phyloP scores from a whole-genome alignment of 345 rosid species.

The Rhizophora mangle region DNA sequence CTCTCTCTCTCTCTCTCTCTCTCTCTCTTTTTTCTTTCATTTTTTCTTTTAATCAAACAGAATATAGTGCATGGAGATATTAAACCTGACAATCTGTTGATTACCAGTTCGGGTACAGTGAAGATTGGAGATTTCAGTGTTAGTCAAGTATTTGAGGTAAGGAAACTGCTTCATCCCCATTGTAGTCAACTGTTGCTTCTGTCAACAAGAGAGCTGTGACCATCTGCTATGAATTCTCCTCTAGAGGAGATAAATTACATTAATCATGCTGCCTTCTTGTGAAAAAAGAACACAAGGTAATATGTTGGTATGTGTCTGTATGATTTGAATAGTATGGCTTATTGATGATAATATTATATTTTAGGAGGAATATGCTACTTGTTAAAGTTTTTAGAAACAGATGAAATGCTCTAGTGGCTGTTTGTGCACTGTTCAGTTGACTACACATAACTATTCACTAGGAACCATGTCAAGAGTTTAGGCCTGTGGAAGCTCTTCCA shows the following conservation, averaged over 20 bases:
- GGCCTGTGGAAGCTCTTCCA: background rate
- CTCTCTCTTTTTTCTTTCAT: no score
- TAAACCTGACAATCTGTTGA: conserved; percentile 95
- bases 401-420: background rate
- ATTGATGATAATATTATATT: no score
- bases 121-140: conserved; percentile 98
- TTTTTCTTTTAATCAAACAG: conserved; percentile 38
- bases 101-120: conserved; percentile 66
- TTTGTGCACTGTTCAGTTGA: background rate
- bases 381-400: no score
- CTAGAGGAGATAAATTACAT: no score
- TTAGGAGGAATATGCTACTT: no score
- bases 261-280: no score
- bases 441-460: background rate
- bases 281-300: no score
- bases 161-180: conserved; percentile 5
- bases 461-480: background rate
- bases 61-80: conserved; percentile 95
- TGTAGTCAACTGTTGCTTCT: background rate
- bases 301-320: no score
- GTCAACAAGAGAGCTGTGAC: no score
- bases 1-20: background rate
- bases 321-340: no score
- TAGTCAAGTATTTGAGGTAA: conserved; percentile 96
- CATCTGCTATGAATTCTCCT: no score